Evolutionary conservation across 2,329 filamentous ascomycete genomes (phyloP), one percentile per base, ranked within the genome.

Genomic region (Orbilia quercus): DNA sequence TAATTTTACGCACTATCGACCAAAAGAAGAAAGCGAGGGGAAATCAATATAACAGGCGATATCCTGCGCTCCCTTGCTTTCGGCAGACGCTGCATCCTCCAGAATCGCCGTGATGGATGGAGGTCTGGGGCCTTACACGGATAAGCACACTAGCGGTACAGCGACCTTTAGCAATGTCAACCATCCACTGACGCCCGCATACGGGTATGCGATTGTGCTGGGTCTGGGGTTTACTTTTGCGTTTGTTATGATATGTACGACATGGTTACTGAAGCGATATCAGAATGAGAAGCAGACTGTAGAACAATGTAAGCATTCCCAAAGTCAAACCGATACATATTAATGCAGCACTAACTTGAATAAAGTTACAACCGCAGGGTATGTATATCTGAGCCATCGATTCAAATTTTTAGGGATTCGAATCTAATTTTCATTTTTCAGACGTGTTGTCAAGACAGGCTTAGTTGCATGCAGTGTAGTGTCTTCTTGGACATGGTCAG

Each of bases 401-500:
- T n/a, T 31, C 34, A 14, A n/a, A 12, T 40, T 40, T 38, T n/a
- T 16, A 31, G 4, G 50, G 18, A 25, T 91, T n/a, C n/a, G 91
- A 63, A 20, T 16, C 47, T 44, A 36, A 51, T 14, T n/a, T n/a
- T 18, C 20, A 12, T 14, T 12, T 5, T 40, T 4, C 18, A 64
- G 60, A 16, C 85, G 92, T 73, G 92, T 90, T 1, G 91, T 96
- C 76, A 96, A 96, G 79, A 92, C 91, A 7, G 93, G 92, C 45
- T 84, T 96, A 12, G 91, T 96, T 0, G 91, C 91, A 9, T 91
- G 91, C 3, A 92, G 92, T 14, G 92, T 96, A n/a, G 91, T 96
- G 2, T 93, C 90, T 14, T 92, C 90, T 3, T 96, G 93, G 92
- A 96, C 92, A 0, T 96, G 92, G 92, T 91, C 91, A 0, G 92